Conservation (phyloP, 805 yeast species). For the Yarrowia porcina region DNA sequence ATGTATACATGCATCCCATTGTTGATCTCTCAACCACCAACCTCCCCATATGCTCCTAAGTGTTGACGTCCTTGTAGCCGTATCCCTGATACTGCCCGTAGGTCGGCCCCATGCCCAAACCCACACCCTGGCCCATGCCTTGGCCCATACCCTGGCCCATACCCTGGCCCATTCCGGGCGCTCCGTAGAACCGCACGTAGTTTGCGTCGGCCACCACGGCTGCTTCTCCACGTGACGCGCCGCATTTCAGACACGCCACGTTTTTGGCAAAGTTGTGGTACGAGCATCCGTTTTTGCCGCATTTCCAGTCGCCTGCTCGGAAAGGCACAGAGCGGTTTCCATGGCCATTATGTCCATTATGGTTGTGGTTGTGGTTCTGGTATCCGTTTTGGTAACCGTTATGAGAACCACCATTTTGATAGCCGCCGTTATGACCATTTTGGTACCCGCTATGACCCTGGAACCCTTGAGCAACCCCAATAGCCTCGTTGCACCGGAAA, state of each 20-base stretch:
- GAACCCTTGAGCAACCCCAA: slow-evolving; percentile 49
- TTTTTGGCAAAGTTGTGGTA: slow-evolving; percentile 94
- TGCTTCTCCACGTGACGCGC: slow-evolving; percentile 54
- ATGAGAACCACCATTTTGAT: neutral
- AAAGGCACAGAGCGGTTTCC: slow-evolving; percentile 59
- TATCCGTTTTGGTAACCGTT: neutral
- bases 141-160: neutral
- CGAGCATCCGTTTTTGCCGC: slow-evolving; percentile 69
- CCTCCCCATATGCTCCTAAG: neutral
- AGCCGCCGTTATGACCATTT: neutral
- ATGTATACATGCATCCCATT: slow-evolving; percentile 10
- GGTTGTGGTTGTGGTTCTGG: neutral
- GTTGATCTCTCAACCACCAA: no score
- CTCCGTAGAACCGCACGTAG: neutral
- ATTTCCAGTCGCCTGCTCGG: slow-evolving; percentile 97
- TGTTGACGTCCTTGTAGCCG: slow-evolving; percentile 1
- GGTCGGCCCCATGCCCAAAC: neutral
- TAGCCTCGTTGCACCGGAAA: slow-evolving; percentile 58
- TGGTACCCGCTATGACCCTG: neutral
- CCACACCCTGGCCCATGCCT: slow-evolving; percentile 6
- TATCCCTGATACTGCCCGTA: slow-evolving; percentile 7
- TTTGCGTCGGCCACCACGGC: slow-evolving; percentile 28
- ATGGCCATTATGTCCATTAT: no score
- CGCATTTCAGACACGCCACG: slow-evolving; percentile 81
- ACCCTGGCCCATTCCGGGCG: slow-evolving; percentile 1